Percentiles rank a stretch among this genome's conserved stretches.
Evolutionary conservation across 495 filamentous ascomycete genomes (phyloP).

Genomic region (Penicillium maclennaniae): DNA sequence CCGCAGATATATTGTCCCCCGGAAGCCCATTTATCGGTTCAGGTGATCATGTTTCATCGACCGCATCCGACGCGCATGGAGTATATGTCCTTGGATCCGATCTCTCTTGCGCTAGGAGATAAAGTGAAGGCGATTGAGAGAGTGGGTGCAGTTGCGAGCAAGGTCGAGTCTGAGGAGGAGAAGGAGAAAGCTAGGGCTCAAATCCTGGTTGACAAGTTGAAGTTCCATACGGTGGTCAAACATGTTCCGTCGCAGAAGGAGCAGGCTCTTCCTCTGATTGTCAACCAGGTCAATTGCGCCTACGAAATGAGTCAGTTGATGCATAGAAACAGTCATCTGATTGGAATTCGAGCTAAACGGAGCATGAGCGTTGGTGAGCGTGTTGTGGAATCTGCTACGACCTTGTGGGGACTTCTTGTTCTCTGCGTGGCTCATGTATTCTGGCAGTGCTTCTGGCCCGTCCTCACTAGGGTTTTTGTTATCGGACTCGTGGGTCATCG

Average conservation of each 20-base stretch:
- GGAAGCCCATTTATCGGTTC: constrained; percentile 59
- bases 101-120: constrained; percentile 82
- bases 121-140: constrained; percentile 45
- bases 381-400: constrained; percentile 89
- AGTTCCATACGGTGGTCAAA: constrained; percentile 76
- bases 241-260: constrained; percentile 79
- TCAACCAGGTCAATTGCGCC: constrained; percentile 95
- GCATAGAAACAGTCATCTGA: constrained; percentile 78
- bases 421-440: constrained; percentile 67
- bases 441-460: constrained; percentile 72
- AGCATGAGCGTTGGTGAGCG: constrained; percentile 90
- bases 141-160: constrained; percentile 22
- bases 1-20: constrained; percentile 71
- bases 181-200: constrained; percentile 59
- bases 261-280: constrained; percentile 69
- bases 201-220: constrained; percentile 81
- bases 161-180: constrained; percentile 49
- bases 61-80: constrained; percentile 90
- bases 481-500: constrained; percentile 77
- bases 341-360: constrained; percentile 75
- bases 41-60: constrained; percentile 84
- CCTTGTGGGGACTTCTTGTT: constrained; percentile 70
- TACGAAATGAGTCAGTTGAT: constrained; percentile 81
- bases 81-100: constrained; percentile 88
- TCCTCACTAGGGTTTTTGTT: constrained; percentile 70